phyloP scores from a whole-genome alignment of 176 grass and related monocot genomes.

The Eleusine indica region DNA sequence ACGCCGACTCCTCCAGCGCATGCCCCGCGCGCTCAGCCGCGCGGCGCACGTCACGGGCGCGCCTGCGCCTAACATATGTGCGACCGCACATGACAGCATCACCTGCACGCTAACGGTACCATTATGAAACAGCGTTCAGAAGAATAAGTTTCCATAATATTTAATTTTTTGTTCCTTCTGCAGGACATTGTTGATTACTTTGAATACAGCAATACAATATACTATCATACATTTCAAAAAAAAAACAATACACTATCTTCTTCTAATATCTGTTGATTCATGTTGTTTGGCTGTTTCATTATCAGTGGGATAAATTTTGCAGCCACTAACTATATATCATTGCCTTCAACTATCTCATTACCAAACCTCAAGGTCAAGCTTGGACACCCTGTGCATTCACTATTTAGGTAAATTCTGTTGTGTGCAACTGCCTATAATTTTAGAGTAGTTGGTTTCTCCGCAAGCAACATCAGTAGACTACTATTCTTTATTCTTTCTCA shows the following conservation, averaged over 20 bases:
- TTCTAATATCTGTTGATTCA: conserved; percentile 19
- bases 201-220: background rate
- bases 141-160: background rate
- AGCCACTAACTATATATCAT: conserved; percentile 90
- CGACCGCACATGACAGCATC: background rate
- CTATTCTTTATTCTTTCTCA: background rate
- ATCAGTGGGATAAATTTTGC: conserved; percentile 40
- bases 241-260: background rate
- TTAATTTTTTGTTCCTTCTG: background rate
- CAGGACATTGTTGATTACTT: background rate
- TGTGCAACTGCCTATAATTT: conserved; percentile 14
- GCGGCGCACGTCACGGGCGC: too few relatives aligned
- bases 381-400: conserved; percentile 66
- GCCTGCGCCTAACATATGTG: too few relatives aligned
- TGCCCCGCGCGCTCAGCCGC: too few relatives aligned
- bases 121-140: background rate
- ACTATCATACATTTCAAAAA: too few relatives aligned
- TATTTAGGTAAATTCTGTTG: conserved; percentile 87
- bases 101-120: background rate
- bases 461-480: background rate
- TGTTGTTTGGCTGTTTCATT: conserved; percentile 3
- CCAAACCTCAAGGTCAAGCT: conserved; percentile 51
- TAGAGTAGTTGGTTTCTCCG: conserved; percentile 2
- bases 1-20: too few relatives aligned
- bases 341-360: conserved; percentile 62